phyloP scores from a whole-genome alignment of 495 filamentous ascomycete genomes.

The Cercophora sp. region DNA sequence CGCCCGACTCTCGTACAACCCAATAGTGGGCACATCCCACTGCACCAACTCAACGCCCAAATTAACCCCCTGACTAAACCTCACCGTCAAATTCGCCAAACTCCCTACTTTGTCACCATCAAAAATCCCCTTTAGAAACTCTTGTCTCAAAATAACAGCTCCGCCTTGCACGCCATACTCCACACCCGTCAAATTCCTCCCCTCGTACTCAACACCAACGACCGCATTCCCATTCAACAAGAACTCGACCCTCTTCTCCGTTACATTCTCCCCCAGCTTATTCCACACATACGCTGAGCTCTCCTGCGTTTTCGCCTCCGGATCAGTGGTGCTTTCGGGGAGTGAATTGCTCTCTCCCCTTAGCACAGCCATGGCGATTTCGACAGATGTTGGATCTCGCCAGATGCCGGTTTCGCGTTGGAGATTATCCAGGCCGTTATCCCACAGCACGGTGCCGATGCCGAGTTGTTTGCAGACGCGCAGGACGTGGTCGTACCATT shows the following conservation, averaged over 20 bases:
- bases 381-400: conserved; percentile 46
- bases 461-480: conserved; percentile 43
- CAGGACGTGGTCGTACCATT: conserved; percentile 54
- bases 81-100: conserved; percentile 48
- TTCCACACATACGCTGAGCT: conserved; percentile 55
- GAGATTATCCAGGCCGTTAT: conserved; percentile 50
- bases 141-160: conserved; percentile 43
- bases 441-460: conserved; percentile 53
- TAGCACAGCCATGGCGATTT: conserved; percentile 44
- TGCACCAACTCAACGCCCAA: conserved; percentile 46
- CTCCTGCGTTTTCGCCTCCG: conserved; percentile 38
- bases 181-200: too few species aligned
- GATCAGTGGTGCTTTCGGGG: conserved; percentile 50
- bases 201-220: conserved; percentile 21
- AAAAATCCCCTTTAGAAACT: conserved; percentile 46
- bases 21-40: conserved; percentile 46
- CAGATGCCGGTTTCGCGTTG: conserved; percentile 44
- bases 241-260: conserved; percentile 41
- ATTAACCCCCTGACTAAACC: conserved; percentile 47
- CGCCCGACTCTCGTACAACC: conserved; percentile 34
- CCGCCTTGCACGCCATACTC: conserved; percentile 47
- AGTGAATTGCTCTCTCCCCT: conserved; percentile 47
- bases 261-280: conserved; percentile 43
- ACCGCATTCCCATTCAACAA: conserved; percentile 53
- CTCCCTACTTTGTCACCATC: conserved; percentile 38